Percentiles rank a stretch among this genome's conserved stretches.
phyloP scores from a whole-genome alignment of 2,329 filamentous ascomycete species.

The Thermothelomyces thermophilus region DNA sequence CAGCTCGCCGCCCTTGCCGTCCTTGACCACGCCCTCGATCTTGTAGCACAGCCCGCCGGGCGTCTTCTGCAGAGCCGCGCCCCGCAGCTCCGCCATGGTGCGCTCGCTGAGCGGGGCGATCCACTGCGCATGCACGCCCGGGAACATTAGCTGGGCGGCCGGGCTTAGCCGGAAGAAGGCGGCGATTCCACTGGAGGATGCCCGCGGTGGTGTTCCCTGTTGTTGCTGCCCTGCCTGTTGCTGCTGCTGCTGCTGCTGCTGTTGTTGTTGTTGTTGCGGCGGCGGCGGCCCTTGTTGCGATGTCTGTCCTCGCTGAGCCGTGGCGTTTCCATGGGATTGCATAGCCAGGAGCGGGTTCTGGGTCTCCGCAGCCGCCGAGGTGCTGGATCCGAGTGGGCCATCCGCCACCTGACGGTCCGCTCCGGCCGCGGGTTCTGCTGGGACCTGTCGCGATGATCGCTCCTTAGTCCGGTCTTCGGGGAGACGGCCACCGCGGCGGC shows the following conservation, averaged over 20 bases:
- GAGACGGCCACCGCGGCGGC: slow-evolving; percentile 10
- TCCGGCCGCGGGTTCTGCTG: not conserved
- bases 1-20: slow-evolving; percentile 54
- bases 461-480: slow-evolving; percentile 5
- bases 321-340: slow-evolving; percentile 10
- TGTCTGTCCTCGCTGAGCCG: slow-evolving; percentile 3
- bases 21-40: slow-evolving; percentile 60
- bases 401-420: slow-evolving; percentile 25
- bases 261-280: slow-evolving; percentile 2
- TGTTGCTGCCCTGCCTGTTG: not conserved
- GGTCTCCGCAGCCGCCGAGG: slow-evolving; percentile 34
- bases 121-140: slow-evolving; percentile 49
- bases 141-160: slow-evolving; percentile 45
- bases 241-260: slow-evolving; percentile 1
- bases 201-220: not conserved
- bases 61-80: slow-evolving; percentile 54
- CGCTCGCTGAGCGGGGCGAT: slow-evolving; percentile 54
- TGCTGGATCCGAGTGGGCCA: slow-evolving; percentile 34
- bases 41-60: slow-evolving; percentile 52
- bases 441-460: not conserved
- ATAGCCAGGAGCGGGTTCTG: slow-evolving; percentile 26
- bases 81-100: slow-evolving; percentile 56
- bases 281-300: too few species aligned
- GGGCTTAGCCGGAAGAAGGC: slow-evolving; percentile 65
- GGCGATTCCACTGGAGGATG: slow-evolving; percentile 33